Conservation (phyloP, 1,284 basidiomycete species). For the Boletus sp. region DNA sequence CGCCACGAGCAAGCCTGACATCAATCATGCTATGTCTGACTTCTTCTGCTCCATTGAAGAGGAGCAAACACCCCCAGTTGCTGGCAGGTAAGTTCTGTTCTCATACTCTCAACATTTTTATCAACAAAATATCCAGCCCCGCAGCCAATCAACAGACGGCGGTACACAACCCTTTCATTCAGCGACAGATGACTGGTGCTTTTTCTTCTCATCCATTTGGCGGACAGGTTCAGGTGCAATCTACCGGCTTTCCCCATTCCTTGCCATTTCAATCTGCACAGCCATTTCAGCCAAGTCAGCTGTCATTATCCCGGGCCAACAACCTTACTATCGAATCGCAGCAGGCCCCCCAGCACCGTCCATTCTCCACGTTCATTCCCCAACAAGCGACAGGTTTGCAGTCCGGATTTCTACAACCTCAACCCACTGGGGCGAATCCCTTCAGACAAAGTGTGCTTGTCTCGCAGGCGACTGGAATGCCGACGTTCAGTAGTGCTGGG, state of each 20-base stretch:
- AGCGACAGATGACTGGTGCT: conserved; percentile 49
- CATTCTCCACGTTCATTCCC: conserved; percentile 51
- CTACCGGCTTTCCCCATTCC: conserved; percentile 55
- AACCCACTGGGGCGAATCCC: conserved; percentile 36
- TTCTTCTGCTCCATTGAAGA: conserved; percentile 92
- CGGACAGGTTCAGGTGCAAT: conserved; percentile 47
- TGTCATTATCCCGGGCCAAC: conserved; percentile 35
- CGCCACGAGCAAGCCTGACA: conserved; percentile 20
- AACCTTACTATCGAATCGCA: conserved; percentile 41
- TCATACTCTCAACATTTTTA: conserved; percentile 4
- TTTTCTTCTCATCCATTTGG: conserved; percentile 38
- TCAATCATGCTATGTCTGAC: conserved; percentile 62
- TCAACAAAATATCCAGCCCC: conserved; percentile 39
- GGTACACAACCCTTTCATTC: conserved; percentile 76
- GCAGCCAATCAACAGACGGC: conserved; percentile 53
- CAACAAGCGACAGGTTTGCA: conserved; percentile 36
- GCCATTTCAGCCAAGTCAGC: conserved; percentile 18
- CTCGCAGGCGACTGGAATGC: conserved; percentile 69
- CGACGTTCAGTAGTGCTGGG: conserved; percentile 66
- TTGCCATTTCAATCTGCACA: conserved; percentile 39
- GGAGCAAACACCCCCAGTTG: conserved; percentile 62
- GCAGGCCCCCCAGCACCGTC: conserved; percentile 43
- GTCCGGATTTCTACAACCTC: conserved; percentile 44
- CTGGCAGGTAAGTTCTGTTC: conserved; percentile 44
- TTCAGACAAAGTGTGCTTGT: conserved; percentile 40